A percentile compares a stretch with the other conserved stretches of the same genome.
These are phyloP conservation scores for Amesomyces nigricolor DNA, from an alignment of 2,329 filamentous ascomycete species.

Conservation along the genomic window DNA sequence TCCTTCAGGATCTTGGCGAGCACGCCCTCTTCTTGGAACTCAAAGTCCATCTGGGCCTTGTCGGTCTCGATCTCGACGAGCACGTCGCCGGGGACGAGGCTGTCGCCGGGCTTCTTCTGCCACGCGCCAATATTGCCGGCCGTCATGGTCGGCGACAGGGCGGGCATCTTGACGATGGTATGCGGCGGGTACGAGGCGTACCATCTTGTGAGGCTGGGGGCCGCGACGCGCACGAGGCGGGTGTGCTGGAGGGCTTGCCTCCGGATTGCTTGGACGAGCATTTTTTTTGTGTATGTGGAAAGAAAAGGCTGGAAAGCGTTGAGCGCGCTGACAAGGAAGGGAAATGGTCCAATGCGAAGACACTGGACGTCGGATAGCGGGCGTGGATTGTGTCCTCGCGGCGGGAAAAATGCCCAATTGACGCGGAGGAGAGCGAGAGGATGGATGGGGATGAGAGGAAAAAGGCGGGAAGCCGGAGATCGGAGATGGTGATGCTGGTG, in stretches of 20 bases:
- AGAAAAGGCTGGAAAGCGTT: conserved; percentile 19
- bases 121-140: conserved; percentile 92
- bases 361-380: conserved; percentile 1
- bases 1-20: conserved; percentile 93
- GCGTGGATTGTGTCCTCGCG: conserved; percentile 3
- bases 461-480: conserved; percentile 19
- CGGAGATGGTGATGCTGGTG: conserved; percentile 23
- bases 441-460: conserved; percentile 12
- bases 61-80: conserved; percentile 98
- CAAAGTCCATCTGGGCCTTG: conserved; percentile 99
- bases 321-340: conserved; percentile 21
- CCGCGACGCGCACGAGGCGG: conserved; percentile 46
- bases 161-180: conserved; percentile 95
- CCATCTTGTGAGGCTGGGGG: conserved; percentile 53
- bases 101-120: conserved; percentile 95
- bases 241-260: conserved; percentile 54
- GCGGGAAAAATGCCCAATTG: conserved; percentile 19
- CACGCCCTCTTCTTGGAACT: conserved; percentile 97
- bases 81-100: conserved; percentile 84
- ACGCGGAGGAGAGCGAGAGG: conserved; percentile 10
- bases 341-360: conserved; percentile 16
- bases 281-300: conserved; percentile 41
- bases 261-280: conserved; percentile 60
- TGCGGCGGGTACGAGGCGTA: conserved; percentile 88
- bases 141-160: conserved; percentile 96